Evolutionary conservation across 345 rosid species (phyloP).

Genomic region (Populus alba): DNA sequence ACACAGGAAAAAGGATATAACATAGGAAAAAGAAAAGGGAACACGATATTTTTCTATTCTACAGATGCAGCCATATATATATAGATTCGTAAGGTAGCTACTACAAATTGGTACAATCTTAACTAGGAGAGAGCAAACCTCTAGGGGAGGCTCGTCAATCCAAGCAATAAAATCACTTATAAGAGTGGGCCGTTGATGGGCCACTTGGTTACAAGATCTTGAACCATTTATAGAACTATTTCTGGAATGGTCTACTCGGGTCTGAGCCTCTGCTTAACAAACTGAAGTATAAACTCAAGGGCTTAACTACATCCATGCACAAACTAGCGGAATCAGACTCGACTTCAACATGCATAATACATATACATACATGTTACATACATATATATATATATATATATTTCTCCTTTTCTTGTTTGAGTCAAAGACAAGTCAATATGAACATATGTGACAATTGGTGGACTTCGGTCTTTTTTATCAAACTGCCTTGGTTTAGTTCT

Average conservation of each 20-base stretch:
- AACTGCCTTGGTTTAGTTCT: background rate
- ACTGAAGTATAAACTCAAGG: background rate
- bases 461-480: background rate
- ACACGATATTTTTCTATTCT: background rate
- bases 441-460: background rate
- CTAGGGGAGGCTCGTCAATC: background rate
- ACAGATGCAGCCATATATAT: background rate
- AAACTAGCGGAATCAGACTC: background rate
- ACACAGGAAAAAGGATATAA: background rate
- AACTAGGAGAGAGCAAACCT: background rate
- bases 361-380: too few relatives aligned
- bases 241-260: background rate
- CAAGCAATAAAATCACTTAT: background rate
- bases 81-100: background rate
- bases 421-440: constrained; percentile 3
- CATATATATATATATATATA: too few relatives aligned
- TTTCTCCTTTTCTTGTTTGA: background rate
- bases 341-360: background rate
- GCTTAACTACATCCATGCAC: background rate
- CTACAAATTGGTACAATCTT: background rate
- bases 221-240: background rate
- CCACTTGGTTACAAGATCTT: background rate
- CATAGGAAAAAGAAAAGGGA: background rate
- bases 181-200: background rate
- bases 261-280: background rate